Base-by-base conservation (phyloP, 2,329 filamentous ascomycete genomes). In the Pseudogymnoascus sp. region DNA sequence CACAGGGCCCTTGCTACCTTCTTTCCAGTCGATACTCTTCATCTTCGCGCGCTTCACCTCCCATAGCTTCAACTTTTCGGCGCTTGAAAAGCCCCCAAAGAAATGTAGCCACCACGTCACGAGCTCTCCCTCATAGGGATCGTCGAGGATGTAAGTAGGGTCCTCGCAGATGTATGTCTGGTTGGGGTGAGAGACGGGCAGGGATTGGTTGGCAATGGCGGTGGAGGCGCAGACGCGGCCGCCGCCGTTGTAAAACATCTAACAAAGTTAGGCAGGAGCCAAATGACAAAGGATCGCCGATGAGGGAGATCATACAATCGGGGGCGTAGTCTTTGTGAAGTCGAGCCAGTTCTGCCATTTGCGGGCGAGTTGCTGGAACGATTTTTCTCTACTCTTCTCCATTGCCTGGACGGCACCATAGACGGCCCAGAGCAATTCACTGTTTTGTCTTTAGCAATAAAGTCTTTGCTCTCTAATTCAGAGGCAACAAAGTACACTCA, bases 41-140 rank as follows among this genome's bases (percentile, higher is more conserved):
- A 78, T 59, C 66, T 77, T 75, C 1, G 72, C 70, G 45, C 74
- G 69, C 69, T 79, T 79, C 10, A 68, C 70, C 14, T 72, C 69
- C 77, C 76, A 78, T 0, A 78, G 67, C 5, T 70, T 66, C 5
- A 74, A 60, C 61, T 74, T 76, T 3, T 78, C 75, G 0, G 69
- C 62, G 14, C 69, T 66, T 1, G 72, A 69, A 21, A 78, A 26
- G 4, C 67, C 67, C 2, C 71, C 71, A 37, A 77, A 78, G 64
- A 78, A 75, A 45, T 78, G 72, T 8, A 79, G 67, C 63, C 75
- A 78, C 45, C 74, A 77, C 0, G 75, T 75, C 37, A 79, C 73
- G 0, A 78, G 71, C 65, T 79, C 77, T 47, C 77, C 77, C 64
- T 79, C 77, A 51, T 77, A 78, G 1, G 77, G 77, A 61, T 78